phyloP scores from a whole-genome alignment of 1,139 yeast genomes.

The Yamadazyma atmosphaerica region DNA sequence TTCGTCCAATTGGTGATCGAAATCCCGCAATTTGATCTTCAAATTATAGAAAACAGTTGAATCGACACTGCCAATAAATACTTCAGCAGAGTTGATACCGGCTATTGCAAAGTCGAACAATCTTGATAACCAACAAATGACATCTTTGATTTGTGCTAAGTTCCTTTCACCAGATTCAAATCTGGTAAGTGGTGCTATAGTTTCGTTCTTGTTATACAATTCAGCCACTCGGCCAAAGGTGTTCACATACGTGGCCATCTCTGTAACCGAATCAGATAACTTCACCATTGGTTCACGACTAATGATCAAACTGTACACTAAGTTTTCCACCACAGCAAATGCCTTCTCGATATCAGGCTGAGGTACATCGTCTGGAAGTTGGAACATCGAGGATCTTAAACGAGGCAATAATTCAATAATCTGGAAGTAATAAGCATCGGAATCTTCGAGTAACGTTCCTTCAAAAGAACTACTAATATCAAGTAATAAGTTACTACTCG shows the following conservation, averaged over 20 bases:
- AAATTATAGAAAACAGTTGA: slow-evolving; percentile 21
- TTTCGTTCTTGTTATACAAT: slow-evolving; percentile 14
- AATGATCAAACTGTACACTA: slow-evolving; percentile 54
- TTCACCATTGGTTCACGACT: slow-evolving; percentile 47
- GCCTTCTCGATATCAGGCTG: slow-evolving; percentile 73
- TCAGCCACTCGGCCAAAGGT: slow-evolving; percentile 12
- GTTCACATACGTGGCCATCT: slow-evolving; percentile 4
- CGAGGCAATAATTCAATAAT: slow-evolving; percentile 80
- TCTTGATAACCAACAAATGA: slow-evolving; percentile 46
- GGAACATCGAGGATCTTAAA: slow-evolving; percentile 62
- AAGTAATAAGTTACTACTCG: slow-evolving; percentile 62
- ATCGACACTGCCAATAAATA: slow-evolving; percentile 14
- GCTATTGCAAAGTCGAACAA: slow-evolving; percentile 50
- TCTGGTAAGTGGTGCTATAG: slow-evolving; percentile 17
- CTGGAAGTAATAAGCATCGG: slow-evolving; percentile 65
- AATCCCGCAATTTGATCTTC: slow-evolving; percentile 18
- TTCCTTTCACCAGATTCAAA: slow-evolving; percentile 20
- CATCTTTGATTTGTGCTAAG: slow-evolving; percentile 17
- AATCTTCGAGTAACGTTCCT: slow-evolving; percentile 35
- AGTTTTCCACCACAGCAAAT: slow-evolving; percentile 75
- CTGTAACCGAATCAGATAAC: slow-evolving; percentile 21
- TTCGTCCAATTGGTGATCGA: slow-evolving; percentile 11
- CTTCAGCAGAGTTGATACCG: slow-evolving; percentile 21
- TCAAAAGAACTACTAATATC: slow-evolving; percentile 53
- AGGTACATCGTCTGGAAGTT: slow-evolving; percentile 74